phyloP scores from a whole-genome alignment of 2,329 filamentous ascomycete genomes.

The Mycosphaerella sp. region DNA sequence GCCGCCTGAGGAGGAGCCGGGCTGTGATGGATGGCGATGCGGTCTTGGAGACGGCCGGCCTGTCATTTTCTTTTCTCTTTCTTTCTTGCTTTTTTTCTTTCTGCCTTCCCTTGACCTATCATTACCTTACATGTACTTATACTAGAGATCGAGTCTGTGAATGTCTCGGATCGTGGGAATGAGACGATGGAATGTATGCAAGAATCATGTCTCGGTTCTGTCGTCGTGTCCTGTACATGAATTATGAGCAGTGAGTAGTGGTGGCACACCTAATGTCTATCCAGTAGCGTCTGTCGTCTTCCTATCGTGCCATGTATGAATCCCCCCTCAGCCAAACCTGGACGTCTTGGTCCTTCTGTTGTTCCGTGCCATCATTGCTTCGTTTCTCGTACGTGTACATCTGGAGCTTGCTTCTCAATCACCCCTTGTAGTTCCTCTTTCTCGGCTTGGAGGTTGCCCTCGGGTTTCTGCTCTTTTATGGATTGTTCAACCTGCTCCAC shows the following conservation, averaged over 20 bases:
- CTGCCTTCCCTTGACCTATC: neutral
- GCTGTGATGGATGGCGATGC: constrained; percentile 31
- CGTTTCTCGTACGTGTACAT: constrained; percentile 3
- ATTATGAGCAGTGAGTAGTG: constrained; percentile 4
- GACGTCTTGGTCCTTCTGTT: neutral
- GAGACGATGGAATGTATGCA: neutral
- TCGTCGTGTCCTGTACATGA: neutral
- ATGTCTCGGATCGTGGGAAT: neutral
- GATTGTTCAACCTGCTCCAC: constrained; percentile 46
- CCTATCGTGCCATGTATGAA: constrained; percentile 1
- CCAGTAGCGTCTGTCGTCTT: constrained; percentile 1
- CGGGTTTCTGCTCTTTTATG: constrained; percentile 32
- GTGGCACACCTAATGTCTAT: neutral
- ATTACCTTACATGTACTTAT: too few species aligned
- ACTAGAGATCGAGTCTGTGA: too few species aligned
- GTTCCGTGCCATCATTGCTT: constrained; percentile 4
- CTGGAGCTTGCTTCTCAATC: constrained; percentile 6
- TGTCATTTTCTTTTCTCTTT: constrained; percentile 12
- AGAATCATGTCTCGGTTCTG: neutral
- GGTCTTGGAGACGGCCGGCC: constrained; percentile 24
- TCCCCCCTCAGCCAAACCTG: too few species aligned
- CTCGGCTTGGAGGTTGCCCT: constrained; percentile 9
- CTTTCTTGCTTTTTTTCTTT: neutral
- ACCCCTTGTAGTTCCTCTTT: constrained; percentile 13
- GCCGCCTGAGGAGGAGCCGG: constrained; percentile 33